Conservation (phyloP, 2,329 filamentous ascomycete species). For the Teratosphaeria zuluensis region DNA sequence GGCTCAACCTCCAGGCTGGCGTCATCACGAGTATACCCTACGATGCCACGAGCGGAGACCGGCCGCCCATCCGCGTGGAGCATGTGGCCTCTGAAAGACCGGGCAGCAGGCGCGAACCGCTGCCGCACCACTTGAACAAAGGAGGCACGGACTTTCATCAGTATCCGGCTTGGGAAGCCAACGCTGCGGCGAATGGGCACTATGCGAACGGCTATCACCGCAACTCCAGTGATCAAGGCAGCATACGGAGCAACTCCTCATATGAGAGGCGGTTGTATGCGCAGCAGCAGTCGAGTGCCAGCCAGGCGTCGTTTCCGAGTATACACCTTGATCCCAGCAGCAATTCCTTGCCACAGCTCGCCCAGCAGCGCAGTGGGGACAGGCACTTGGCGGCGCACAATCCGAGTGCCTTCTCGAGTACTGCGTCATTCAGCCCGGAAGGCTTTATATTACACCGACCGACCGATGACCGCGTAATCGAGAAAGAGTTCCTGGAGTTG, state of each 20-base stretch:
- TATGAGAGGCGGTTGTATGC: constrained; percentile 30
- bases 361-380: constrained; percentile 12
- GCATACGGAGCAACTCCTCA: constrained; percentile 49
- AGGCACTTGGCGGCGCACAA: constrained; percentile 31
- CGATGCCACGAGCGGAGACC: constrained; percentile 57
- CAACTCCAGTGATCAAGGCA: constrained; percentile 41
- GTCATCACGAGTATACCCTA: constrained; percentile 84
- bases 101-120: constrained; percentile 51
- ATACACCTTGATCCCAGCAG: constrained; percentile 29
- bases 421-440: constrained; percentile 41
- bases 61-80: constrained; percentile 62
- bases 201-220: constrained; percentile 37
- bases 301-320: constrained; percentile 42
- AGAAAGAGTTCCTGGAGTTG: constrained; percentile 81
- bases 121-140: constrained; percentile 78
- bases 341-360: constrained; percentile 28
- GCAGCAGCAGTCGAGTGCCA: constrained; percentile 30
- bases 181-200: constrained; percentile 43
- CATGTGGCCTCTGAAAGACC: constrained; percentile 51
- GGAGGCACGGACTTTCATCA: constrained; percentile 73
- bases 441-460: constrained; percentile 61
- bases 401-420: constrained; percentile 38
- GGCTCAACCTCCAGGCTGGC: constrained; percentile 65
- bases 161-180: constrained; percentile 52
- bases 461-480: constrained; percentile 70